A percentile compares a stretch with the other conserved stretches of the same genome.
Conservation (phyloP, 179 eudicot species). For the Drosera spatulata region DNA sequence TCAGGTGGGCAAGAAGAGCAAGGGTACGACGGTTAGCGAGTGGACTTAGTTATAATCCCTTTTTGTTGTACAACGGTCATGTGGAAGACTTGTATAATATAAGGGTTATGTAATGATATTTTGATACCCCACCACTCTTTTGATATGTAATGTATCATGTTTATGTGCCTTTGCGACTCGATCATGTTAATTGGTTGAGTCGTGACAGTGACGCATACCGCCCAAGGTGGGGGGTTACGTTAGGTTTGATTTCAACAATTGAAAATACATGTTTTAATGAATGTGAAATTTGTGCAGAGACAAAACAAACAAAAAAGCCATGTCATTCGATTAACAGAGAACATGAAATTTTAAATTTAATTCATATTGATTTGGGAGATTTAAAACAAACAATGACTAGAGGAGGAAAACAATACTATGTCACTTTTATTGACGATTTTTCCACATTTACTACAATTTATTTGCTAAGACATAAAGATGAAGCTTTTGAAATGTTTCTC, state of each 20-base stretch:
- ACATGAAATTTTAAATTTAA: background rate
- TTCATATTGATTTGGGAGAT: background rate
- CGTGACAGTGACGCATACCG: background rate
- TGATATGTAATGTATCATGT: no score
- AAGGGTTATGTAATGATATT: no score
- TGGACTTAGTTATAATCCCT: no score
- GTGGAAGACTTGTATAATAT: no score
- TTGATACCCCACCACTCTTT: no score
- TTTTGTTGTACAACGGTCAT: no score
- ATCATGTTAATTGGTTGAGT: background rate
- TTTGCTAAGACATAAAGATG: background rate
- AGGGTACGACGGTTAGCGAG: no score
- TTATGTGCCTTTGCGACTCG: no score
- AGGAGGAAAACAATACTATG: conserved; percentile 1
- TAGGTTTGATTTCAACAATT: background rate
- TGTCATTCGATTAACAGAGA: background rate
- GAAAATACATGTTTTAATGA: background rate
- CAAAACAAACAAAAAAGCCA: background rate
- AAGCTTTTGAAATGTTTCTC: background rate
- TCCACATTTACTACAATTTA: background rate
- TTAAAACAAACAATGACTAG: background rate
- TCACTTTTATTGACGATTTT: background rate
- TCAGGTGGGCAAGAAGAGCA: no score
- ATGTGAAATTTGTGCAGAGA: background rate
- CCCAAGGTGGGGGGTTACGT: background rate